A percentile compares a stretch with the other conserved stretches of the same genome.
Evolutionary conservation across 129 eudicot species (phyloP).

Genomic region (Gnaphalium uliginosum): DNA sequence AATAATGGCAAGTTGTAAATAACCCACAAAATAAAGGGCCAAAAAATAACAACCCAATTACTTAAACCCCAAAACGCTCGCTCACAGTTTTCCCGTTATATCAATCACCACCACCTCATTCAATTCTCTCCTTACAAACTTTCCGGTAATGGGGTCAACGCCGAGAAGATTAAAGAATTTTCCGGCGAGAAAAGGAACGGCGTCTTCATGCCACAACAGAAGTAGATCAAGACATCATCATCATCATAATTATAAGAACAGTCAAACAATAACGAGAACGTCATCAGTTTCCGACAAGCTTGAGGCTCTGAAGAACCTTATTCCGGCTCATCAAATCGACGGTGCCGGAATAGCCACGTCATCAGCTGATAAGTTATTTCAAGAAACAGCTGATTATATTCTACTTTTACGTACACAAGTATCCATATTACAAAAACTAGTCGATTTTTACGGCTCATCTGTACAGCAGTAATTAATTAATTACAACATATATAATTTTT

Average conservation of each 20-base stretch:
- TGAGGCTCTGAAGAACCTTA: constrained; percentile 68
- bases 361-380: constrained; percentile 54
- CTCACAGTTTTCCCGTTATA: constrained; percentile 18
- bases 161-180: constrained; percentile 37
- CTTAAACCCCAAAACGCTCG: constrained; percentile 49
- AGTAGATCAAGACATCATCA: constrained; percentile 30
- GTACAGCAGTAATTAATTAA: constrained; percentile 35
- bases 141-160: constrained; percentile 54
- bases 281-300: constrained; percentile 64
- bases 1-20: constrained; percentile 51
- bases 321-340: constrained; percentile 48
- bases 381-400: constrained; percentile 77
- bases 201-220: constrained; percentile 24
- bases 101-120: constrained; percentile 10
- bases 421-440: constrained; percentile 53
- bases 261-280: background rate
- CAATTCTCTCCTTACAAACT: constrained; percentile 8
- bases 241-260: constrained; percentile 5
- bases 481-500: constrained; percentile 26
- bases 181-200: constrained; percentile 38
- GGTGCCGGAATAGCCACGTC: constrained; percentile 16
- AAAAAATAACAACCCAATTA: constrained; percentile 26
- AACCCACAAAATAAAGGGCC: constrained; percentile 22
- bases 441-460: constrained; percentile 49
- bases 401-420: constrained; percentile 63